phyloP scores from a whole-genome alignment of 441 rosid genomes.

The Mallotus repandus region DNA sequence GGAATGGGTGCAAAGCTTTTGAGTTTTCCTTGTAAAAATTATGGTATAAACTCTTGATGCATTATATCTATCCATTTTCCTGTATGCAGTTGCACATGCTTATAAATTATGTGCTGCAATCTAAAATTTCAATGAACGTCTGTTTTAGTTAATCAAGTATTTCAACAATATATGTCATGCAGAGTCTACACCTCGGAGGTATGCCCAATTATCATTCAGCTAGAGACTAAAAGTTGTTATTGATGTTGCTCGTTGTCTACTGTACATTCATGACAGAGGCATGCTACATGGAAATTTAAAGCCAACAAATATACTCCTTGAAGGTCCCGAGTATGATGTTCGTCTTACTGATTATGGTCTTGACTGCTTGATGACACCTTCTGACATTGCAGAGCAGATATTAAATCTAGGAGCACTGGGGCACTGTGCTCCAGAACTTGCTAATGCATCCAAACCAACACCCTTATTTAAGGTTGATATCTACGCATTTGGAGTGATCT shows the following conservation, averaged over 20 bases:
- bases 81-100: background rate
- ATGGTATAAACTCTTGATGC: background rate
- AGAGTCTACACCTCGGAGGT: constrained; percentile 92
- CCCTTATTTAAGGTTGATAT: constrained; percentile 81
- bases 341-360: constrained; percentile 73
- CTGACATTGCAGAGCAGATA: constrained; percentile 84
- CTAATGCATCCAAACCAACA: constrained; percentile 55
- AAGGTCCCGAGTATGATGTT: constrained; percentile 47
- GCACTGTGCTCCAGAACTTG: constrained; percentile 83
- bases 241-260: constrained; percentile 71
- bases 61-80: background rate
- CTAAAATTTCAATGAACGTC: constrained; percentile 8
- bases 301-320: constrained; percentile 78
- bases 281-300: constrained; percentile 83
- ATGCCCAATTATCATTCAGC: constrained; percentile 65
- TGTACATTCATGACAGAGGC: constrained; percentile 79
- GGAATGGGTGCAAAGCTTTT: background rate
- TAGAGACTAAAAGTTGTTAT: constrained; percentile 79
- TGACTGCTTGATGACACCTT: constrained; percentile 79
- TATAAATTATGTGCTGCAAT: background rate
- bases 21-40: background rate
- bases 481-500: constrained; percentile 83
- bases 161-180: constrained; percentile 28
- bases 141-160: constrained; percentile 7
- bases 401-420: constrained; percentile 91